Percentiles rank a stretch among this genome's conserved stretches.
phyloP scores from a whole-genome alignment of 805 yeast genomes.

The Suhomyces vadensis region DNA sequence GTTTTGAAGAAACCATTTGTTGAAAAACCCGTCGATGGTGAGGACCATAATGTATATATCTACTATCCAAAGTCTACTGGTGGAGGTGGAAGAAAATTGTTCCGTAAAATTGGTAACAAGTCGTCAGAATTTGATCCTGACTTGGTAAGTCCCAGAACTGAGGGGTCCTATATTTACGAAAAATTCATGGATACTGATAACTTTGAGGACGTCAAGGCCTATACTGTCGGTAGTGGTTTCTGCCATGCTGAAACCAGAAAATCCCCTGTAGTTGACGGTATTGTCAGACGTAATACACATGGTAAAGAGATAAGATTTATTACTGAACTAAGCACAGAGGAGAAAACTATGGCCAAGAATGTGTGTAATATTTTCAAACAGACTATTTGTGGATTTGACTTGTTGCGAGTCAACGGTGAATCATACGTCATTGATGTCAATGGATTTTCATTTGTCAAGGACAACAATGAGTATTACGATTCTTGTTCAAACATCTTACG shows the following conservation, averaged over 20 bases:
- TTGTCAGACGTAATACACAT: constrained; percentile 93
- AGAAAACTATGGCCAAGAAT: constrained; percentile 74
- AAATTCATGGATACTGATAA: constrained; percentile 97
- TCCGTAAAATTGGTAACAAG: constrained; percentile 95
- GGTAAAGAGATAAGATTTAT: constrained; percentile 95
- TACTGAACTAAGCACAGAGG: constrained; percentile 74
- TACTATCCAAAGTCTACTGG: constrained; percentile 88
- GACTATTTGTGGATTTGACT: constrained; percentile 95
- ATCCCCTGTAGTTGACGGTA: constrained; percentile 99
- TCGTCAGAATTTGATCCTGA: constrained; percentile 93
- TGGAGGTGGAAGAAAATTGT: constrained; percentile 95
- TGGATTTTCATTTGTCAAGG: constrained; percentile 97
- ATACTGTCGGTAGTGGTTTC: constrained; percentile 86
- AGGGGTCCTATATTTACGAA: constrained; percentile 91
- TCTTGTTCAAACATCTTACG: constrained; percentile 76
- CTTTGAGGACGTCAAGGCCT: constrained; percentile 97
- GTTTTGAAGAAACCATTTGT: constrained; percentile 86
- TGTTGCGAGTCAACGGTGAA: constrained; percentile 82
- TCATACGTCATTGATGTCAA: constrained; percentile 96
- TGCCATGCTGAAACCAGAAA: constrained; percentile 99
- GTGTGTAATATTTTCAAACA: constrained; percentile 81
- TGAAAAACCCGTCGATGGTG: constrained; percentile 98
- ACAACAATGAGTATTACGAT: constrained; percentile 83
- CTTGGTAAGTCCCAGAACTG: constrained; percentile 71
- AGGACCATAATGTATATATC: constrained; percentile 93